Evolutionary conservation across 495 filamentous ascomycete genomes (phyloP).

Genomic region (Penicillium argentinense): DNA sequence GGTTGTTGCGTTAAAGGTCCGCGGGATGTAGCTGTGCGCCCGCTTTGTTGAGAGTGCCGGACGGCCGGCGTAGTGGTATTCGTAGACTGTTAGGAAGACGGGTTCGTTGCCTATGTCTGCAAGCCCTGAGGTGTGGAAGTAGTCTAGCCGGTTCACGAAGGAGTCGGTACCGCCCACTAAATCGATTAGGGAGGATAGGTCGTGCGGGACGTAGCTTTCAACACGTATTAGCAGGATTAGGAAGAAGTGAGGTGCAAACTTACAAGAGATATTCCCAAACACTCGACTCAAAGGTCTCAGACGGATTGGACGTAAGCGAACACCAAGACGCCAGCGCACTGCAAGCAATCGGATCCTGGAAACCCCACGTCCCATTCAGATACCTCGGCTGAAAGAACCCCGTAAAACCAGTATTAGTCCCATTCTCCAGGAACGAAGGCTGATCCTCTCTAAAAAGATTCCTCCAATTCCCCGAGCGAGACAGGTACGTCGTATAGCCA

Average conservation of each 20-base stretch:
- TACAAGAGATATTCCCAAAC: conserved; percentile 67
- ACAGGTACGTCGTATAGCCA: conserved; percentile 59
- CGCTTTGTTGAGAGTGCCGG: conserved; percentile 62
- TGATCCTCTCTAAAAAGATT: conserved; percentile 67
- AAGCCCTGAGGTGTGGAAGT: conserved; percentile 63
- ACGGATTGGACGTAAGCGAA: conserved; percentile 61
- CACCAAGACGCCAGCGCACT: conserved; percentile 55
- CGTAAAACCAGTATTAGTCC: conserved; percentile 59
- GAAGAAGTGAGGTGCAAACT: background rate
- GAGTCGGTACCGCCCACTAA: conserved; percentile 56
- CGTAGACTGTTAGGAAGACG: conserved; percentile 67
- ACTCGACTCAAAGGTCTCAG: conserved; percentile 70
- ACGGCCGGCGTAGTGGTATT: conserved; percentile 71
- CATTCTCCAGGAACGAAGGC: conserved; percentile 52
- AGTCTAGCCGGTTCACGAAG: conserved; percentile 64
- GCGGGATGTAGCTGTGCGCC: conserved; percentile 64
- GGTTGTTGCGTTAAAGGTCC: conserved; percentile 57
- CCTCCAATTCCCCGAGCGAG: conserved; percentile 63
- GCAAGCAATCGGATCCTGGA: conserved; percentile 69
- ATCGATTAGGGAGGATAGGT: conserved; percentile 61
- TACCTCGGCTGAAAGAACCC: conserved; percentile 71
- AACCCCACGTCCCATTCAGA: conserved; percentile 65
- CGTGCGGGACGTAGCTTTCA: conserved; percentile 64
- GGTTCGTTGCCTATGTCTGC: conserved; percentile 74
- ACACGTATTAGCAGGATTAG: background rate